A percentile compares a stretch with the other conserved stretches of the same genome.
These are phyloP conservation scores for Xylaria palmicola DNA, from an alignment of 495 filamentous ascomycete species.

Conservation along the genomic window DNA sequence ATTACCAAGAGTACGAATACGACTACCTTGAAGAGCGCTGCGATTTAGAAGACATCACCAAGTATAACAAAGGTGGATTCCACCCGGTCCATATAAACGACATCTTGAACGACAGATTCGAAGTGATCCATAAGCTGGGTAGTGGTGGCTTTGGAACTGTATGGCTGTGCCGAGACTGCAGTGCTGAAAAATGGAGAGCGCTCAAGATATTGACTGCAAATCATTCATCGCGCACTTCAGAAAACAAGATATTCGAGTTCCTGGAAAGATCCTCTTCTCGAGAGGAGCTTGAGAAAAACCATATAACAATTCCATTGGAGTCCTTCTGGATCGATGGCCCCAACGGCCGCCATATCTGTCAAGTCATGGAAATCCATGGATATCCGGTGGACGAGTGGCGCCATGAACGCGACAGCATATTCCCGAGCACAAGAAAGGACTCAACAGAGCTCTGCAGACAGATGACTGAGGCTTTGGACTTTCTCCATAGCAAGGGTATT, in stretches of 20 bases:
- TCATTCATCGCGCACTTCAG: background rate
- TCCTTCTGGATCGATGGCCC: constrained; percentile 36
- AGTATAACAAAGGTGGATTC: constrained; percentile 29
- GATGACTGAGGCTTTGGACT: background rate
- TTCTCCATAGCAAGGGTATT: background rate
- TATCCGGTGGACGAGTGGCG: background rate
- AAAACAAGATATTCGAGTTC: background rate
- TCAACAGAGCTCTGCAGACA: background rate
- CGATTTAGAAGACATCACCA: background rate
- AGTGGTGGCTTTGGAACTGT: constrained; percentile 48
- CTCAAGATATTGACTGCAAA: constrained; percentile 20
- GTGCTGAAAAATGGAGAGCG: constrained; percentile 20
- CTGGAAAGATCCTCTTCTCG: background rate
- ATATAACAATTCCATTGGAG: constrained; percentile 19
- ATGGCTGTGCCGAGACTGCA: constrained; percentile 48
- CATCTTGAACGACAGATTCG: constrained; percentile 36
- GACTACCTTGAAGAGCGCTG: background rate
- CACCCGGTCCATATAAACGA: constrained; percentile 51
- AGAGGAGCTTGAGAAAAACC: background rate
- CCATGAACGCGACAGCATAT: background rate
- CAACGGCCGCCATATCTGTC: constrained; percentile 35
- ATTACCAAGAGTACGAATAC: constrained; percentile 1
- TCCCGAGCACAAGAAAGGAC: background rate
- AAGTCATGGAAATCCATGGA: constrained; percentile 16
- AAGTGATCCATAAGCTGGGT: constrained; percentile 50